Evolutionary conservation across 140 eudicot species (phyloP).

Genomic region (Flaveria floridana): DNA sequence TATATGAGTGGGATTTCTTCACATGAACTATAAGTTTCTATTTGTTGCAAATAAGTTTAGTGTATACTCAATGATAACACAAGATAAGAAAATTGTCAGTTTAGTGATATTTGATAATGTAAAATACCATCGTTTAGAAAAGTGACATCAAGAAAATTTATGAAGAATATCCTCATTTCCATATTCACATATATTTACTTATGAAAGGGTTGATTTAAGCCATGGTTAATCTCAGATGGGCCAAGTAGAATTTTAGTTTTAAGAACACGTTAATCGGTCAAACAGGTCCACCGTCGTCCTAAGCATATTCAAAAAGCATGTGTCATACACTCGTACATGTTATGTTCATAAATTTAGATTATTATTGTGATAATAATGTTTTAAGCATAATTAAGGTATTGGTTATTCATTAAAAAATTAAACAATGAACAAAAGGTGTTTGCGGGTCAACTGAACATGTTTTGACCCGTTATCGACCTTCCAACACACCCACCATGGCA

Average conservation of each 20-base stretch:
- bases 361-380: not conserved
- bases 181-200: not conserved
- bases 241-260: not conserved
- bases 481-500: not conserved
- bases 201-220: not conserved
- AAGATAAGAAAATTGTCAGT: not conserved
- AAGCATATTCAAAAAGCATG: not conserved
- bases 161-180: not conserved
- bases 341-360: not conserved
- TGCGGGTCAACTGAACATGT: not conserved
- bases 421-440: not conserved
- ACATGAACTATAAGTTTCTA: not conserved
- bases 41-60: not conserved
- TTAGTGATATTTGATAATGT: not conserved
- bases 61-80: not conserved
- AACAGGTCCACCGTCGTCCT: not conserved
- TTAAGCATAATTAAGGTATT: not conserved
- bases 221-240: not conserved
- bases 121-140: not conserved
- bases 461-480: constrained; percentile 11
- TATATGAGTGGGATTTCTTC: not conserved
- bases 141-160: not conserved
- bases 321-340: not conserved
- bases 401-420: not conserved
- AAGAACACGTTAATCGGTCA: not conserved